phyloP scores from a whole-genome alignment of 768 basidiomycete species.

The Boletellus emodensis region DNA sequence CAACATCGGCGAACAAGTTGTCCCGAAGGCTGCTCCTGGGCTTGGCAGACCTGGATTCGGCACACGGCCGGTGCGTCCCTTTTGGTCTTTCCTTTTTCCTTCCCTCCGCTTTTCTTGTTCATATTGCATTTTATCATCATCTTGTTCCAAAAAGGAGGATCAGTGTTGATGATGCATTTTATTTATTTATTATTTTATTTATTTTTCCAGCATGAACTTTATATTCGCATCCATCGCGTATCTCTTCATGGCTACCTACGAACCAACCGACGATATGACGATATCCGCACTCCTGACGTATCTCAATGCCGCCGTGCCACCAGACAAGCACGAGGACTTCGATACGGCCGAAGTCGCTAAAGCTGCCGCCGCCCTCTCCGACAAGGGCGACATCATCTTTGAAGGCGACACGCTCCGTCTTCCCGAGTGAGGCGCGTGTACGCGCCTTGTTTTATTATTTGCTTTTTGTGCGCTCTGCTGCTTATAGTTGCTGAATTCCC shows the following conservation, averaged over 20 bases:
- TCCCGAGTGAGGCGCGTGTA: conserved; percentile 10
- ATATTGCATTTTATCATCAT: background rate
- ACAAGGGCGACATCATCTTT: conserved; percentile 44
- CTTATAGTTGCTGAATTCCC: too few species aligned
- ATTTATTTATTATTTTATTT: conserved; percentile 5
- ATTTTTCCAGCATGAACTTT: conserved; percentile 47
- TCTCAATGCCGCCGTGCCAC: conserved; percentile 72
- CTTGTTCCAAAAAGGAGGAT: background rate
- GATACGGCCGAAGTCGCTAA: conserved; percentile 69
- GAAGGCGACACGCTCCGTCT: conserved; percentile 46
- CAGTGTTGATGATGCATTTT: background rate
- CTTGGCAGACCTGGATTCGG: conserved; percentile 58
- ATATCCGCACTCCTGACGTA: conserved; percentile 67
- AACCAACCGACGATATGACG: conserved; percentile 60
- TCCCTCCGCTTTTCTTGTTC: conserved; percentile 1
- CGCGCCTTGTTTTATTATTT: background rate
- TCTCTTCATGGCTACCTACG: conserved; percentile 68
- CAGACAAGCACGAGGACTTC: conserved; percentile 78
- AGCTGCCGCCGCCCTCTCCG: conserved; percentile 43
- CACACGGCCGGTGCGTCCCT: conserved; percentile 53
- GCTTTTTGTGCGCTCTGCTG: too few species aligned
- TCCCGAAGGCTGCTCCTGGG: conserved; percentile 26
- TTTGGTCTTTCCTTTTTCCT: background rate
- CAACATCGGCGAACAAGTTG: conserved; percentile 17
- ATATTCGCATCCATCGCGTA: conserved; percentile 57